phyloP scores from a whole-genome alignment of 768 basidiomycete genomes.

The Mycena filopes region DNA sequence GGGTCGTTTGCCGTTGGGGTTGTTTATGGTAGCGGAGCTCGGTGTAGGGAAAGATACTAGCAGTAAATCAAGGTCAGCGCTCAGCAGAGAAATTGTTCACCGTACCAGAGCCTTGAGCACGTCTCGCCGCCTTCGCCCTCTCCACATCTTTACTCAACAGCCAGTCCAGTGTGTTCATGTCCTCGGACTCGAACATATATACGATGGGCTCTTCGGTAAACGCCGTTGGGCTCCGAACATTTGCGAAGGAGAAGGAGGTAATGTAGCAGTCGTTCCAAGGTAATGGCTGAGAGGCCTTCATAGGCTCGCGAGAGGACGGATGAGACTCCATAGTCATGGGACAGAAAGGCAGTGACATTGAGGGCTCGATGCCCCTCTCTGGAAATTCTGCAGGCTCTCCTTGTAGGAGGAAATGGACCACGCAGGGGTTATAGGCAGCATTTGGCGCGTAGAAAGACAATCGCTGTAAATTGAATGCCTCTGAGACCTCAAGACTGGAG shows the following conservation, averaged over 20 bases:
- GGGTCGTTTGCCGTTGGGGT: too few species aligned
- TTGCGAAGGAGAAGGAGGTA: not conserved
- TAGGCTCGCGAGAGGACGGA: constrained; percentile 13
- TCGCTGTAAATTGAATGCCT: too few species aligned
- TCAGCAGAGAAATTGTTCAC: not conserved
- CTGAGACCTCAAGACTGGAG: too few species aligned
- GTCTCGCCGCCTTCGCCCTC: too few species aligned
- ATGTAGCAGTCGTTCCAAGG: constrained; percentile 29
- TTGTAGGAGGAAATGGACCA: constrained; percentile 14
- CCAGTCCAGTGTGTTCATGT: not conserved
- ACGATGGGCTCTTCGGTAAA: not conserved
- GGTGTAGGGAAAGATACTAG: too few species aligned
- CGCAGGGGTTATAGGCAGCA: constrained; percentile 10
- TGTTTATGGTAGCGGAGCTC: too few species aligned
- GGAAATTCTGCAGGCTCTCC: not conserved
- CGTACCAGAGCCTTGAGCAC: not conserved
- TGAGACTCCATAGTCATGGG: constrained; percentile 18
- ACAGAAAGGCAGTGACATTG: constrained; percentile 24
- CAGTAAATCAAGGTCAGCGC: too few species aligned
- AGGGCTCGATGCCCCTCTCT: constrained; percentile 5
- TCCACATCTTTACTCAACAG: not conserved
- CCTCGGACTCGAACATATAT: not conserved
- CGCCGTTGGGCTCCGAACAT: constrained; percentile 7
- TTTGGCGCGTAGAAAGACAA: not conserved
- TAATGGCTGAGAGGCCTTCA: constrained; percentile 18